Evolutionary conservation across 768 basidiomycete genomes (phyloP).

Genomic region (Rhodosporidiobolus odoratus): DNA sequence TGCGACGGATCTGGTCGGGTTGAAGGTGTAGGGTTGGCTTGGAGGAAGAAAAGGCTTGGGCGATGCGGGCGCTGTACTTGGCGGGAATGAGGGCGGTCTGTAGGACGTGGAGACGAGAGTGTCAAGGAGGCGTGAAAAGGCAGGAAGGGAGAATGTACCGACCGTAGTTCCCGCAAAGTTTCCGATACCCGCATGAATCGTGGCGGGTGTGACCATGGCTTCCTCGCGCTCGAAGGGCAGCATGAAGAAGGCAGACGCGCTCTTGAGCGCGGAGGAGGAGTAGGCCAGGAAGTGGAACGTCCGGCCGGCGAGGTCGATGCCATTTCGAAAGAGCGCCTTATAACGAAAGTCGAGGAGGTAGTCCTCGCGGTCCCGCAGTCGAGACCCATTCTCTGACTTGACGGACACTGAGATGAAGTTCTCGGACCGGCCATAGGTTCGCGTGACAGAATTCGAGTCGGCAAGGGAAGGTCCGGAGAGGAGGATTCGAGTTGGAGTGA

Average conservation of each 20-base stretch:
- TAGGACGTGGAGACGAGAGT: background rate
- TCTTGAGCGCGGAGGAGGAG: conserved; percentile 16
- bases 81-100: conserved; percentile 9
- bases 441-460: conserved; percentile 10
- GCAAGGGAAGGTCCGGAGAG: conserved; percentile 10
- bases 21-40: background rate
- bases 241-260: background rate
- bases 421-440: background rate
- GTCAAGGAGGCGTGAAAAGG: background rate
- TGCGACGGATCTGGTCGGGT: background rate
- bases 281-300: conserved; percentile 15
- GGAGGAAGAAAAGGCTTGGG: conserved; percentile 22
- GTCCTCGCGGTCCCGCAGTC: background rate
- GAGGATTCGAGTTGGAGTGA: conserved; percentile 6
- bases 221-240: conserved; percentile 2
- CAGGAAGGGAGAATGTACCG: background rate
- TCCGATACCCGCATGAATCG: conserved; percentile 11
- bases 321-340: conserved; percentile 4
- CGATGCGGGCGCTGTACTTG: conserved; percentile 30
- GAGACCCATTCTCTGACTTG: conserved; percentile 10
- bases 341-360: background rate
- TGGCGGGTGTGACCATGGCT: background rate
- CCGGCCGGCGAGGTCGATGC: conserved; percentile 16
- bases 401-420: conserved; percentile 22
- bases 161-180: conserved; percentile 15